Base-by-base conservation (phyloP, 2,329 filamentous ascomycete species). In the Aspergillus hortae region DNA sequence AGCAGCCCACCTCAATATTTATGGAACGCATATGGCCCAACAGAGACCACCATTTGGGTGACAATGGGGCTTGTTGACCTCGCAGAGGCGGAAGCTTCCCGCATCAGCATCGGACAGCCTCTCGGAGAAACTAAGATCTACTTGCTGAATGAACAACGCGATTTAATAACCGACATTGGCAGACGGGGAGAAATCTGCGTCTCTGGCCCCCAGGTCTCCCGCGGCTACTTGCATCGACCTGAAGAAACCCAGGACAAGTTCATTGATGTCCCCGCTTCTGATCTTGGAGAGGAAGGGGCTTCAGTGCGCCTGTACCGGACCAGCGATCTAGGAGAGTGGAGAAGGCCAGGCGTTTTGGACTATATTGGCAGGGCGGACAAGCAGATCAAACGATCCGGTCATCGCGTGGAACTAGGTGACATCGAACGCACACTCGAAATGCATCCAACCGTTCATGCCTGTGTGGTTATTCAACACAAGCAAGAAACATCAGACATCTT, bases 341-440 rank as follows among this genome's bases (percentile, higher is more conserved):
- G 46, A 25, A 73, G 76, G 3, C 77, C 82, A 42, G 87, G 86
- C 17, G 30, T 55, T 6, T 84, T 88, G 4, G 85, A 85, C 59
- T 86, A 82, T 63, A 84, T 85, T 6, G 90, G 90, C 12, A 80
- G 90, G 46, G 82, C 83, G 15, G 90, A 95, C 63, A 80, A 85
- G 56, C 90, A 95, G 68, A 87, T 95, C 76, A 96, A 95, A 76
- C 90, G 95, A 58, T 84, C 90, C 46, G 90, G 90, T 1, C 95
- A 95, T 77, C 81, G 90, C 48, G 92, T 96, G 59, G 91, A 96
- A 74, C 83, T 95, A 45, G 86, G 85, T 52, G 91, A 95, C 57
- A 94, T 95, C 59, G 90, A 95, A 68, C 86, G 77, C 41, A 84
- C 91, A 66, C 74, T 95, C 33, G 32, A 50, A 1, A 17, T 30